Base-by-base conservation (phyloP, 352 stramenopile species). In the Pythium volutum region DNA sequence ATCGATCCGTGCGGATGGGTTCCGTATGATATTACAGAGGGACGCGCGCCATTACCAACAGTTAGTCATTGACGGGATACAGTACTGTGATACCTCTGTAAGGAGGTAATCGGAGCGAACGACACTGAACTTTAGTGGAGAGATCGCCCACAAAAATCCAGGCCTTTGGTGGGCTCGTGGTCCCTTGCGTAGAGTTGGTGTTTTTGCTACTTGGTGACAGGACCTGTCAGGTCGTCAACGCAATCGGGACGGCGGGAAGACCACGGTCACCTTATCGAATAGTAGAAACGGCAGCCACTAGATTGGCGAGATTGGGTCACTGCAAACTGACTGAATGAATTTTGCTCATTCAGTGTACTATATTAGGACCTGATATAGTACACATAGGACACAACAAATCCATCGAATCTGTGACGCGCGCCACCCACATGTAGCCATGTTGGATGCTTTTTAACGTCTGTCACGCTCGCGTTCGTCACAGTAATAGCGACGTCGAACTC, bases 341-440 rank as follows among this genome's bases (percentile, higher is more conserved):
- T n/a, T n/a, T n/a, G n/a, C n/a, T n/a, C n/a, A n/a, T n/a, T 18
- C 18, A 22, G 33, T 43, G 36, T 4, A 18, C 36, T 43, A 43
- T 1, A 20, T 20, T 43, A 43, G 14, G 10, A 36, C 31, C 31
- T 36, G 31, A 36, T 36, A 36, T 1, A 36, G 36, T 43, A 20
- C 36, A 22, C 36, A 38, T 43, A 18, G 36, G 36, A 43, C 18
- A 43, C 9, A 20, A 43, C 7, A n/a, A 7, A 12, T 12, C 33
- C 7, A 38, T 38, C 33, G 33, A 52, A 66, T 58, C 43, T 63
- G 53, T 63, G 59, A 60, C 51, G 51, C 29, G 52, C n/a, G 41
- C 23, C 7, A 15, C 1, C 12, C 14, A 27, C 31, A 45, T 50
- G 50, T 49, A 54, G 34, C 41, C 39, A 59, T 56, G 14, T 52